Evolutionary conservation across 805 yeast genomes (phyloP), one percentile per base, ranked within the genome.

Genomic region (Candida caryicola): DNA sequence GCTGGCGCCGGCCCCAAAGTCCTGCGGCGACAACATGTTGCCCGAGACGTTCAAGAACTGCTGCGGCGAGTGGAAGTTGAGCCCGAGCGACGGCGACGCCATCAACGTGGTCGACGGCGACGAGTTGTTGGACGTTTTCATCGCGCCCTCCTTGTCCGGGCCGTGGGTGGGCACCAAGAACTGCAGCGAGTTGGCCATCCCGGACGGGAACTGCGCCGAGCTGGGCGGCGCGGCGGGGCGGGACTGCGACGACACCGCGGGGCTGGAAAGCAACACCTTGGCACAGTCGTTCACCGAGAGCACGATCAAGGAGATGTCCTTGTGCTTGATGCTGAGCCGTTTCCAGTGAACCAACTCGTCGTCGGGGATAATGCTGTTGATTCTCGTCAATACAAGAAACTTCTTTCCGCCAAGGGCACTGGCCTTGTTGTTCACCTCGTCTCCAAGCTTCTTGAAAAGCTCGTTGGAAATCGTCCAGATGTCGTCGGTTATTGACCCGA

Each of bases 341-440:
- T 85, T 81, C 90, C 93, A 82, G 52, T 83, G 86, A 36, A 83
- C 71, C 34, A 85, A 62, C 54, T 85, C 95, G 57, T 85, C 93
- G 58, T 85, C 95, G 0, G 90, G 88, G 28, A 85, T 76, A 38
- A 83, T 76, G 44, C 85, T 84, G 50, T 81, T 81, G 36, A 84
- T 58, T 47, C 95, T 69, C 0, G 93, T 82, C 33, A 85, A 60
- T 2, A 85, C 80, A 47, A 85, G 65, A 47, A 78, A 82, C 26
- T 74, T 73, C 57, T 78, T 79, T 1, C 81, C 81, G 10, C 69
- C 74, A 8, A 31, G 14, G 2, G 65, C 64, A 29, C 60, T 54
- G 4, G 61, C 52, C 33, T 55, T 50, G 30, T 53, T 54, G 36
- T 60, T 55, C 17, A 55, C 45, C 28, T 66, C 70, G 5, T 64